Evolutionary conservation across 352 stramenopile genomes (phyloP).

Genomic region (Phytophthora boehmeriae): DNA sequence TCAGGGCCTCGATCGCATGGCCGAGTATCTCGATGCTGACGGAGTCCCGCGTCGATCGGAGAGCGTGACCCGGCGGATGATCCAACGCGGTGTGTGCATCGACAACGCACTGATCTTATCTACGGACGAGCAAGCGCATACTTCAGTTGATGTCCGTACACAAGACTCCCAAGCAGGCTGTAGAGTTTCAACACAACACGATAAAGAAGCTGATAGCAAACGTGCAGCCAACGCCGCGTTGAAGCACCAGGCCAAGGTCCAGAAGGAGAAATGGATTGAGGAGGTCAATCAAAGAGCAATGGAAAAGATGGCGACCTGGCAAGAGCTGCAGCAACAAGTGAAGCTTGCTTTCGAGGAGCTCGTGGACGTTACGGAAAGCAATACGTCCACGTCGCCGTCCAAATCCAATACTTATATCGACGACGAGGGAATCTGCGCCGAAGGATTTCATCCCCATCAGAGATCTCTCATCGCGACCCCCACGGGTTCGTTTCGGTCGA

Average conservation of each 20-base stretch:
- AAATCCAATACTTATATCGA: slow-evolving; percentile 53
- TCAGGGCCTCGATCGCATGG: slow-evolving; percentile 37
- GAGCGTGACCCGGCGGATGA: slow-evolving; percentile 34
- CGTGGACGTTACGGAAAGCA: slow-evolving; percentile 44
- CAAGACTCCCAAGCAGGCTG: slow-evolving; percentile 8
- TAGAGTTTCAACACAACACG: slow-evolving; percentile 6
- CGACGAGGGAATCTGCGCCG: slow-evolving; percentile 47
- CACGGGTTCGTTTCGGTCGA: slow-evolving; percentile 3
- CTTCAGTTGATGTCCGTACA: slow-evolving; percentile 9
- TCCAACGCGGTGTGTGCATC: slow-evolving; percentile 45
- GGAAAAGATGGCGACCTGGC: slow-evolving; percentile 36
- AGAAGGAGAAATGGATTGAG: slow-evolving; percentile 36
- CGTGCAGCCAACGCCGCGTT: slow-evolving; percentile 34
- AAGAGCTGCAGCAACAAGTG: slow-evolving; percentile 30
- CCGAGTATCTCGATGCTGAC: slow-evolving; percentile 51
- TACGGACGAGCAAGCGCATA: slow-evolving; percentile 35
- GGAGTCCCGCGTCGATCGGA: slow-evolving; percentile 48
- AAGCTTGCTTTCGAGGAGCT: slow-evolving; percentile 9
- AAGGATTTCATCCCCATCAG: slow-evolving; percentile 8
- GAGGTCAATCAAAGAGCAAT: slow-evolving; percentile 39
- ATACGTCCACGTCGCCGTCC: slow-evolving; percentile 45
- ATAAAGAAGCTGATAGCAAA: slow-evolving; percentile 22
- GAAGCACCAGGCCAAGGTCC: slow-evolving; percentile 35
- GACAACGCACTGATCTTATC: slow-evolving; percentile 26
- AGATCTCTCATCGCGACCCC: neutral